Evolutionary conservation across 140 eudicot species (phyloP).

Genomic region (Senecio squalidus): DNA sequence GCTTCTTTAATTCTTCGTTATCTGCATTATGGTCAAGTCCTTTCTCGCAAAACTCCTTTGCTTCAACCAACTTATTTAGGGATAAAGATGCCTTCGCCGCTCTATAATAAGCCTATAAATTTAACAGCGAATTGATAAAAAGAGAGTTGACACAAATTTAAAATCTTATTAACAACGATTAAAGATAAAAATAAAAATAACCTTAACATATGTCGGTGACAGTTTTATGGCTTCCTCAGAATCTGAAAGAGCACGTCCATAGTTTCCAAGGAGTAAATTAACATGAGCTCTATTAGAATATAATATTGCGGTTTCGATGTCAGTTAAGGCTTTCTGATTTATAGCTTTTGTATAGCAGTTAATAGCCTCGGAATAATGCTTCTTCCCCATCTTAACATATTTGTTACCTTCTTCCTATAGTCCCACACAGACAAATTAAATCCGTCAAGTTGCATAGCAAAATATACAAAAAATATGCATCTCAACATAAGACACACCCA

Average conservation of each 20-base stretch:
- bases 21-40: constrained; percentile 61
- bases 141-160: background rate
- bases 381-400: constrained; percentile 89
- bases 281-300: constrained; percentile 90
- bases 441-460: constrained; percentile 4
- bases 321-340: constrained; percentile 73
- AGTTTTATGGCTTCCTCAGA: constrained; percentile 90
- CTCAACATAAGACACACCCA: background rate
- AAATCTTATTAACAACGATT: background rate
- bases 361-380: constrained; percentile 75
- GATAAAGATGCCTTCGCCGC: constrained; percentile 83
- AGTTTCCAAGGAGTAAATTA: constrained; percentile 73
- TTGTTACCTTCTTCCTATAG: constrained; percentile 90
- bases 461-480: background rate
- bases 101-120: constrained; percentile 66
- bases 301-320: constrained; percentile 52
- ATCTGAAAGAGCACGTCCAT: constrained; percentile 84
- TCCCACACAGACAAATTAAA: constrained; percentile 5
- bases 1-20: constrained; percentile 73
- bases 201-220: background rate
- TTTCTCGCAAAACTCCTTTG: constrained; percentile 61
- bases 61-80: constrained; percentile 62
- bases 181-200: background rate
- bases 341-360: constrained; percentile 87
- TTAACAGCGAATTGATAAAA: too few relatives aligned